Conservation (phyloP, 345 rosid species). For the Eucalyptus regnans region DNA sequence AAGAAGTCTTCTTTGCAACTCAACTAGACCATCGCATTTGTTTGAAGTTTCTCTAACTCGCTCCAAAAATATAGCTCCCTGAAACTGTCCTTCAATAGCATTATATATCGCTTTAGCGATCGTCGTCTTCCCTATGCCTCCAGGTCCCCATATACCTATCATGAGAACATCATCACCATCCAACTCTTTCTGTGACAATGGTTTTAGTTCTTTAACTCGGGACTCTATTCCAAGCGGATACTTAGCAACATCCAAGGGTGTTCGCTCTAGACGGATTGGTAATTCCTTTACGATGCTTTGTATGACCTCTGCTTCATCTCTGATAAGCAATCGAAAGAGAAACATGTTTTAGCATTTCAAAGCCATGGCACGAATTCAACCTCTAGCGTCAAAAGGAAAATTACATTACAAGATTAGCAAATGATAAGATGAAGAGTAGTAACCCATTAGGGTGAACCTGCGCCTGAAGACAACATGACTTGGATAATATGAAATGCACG, state of each 20-base stretch:
- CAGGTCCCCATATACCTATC: neutral
- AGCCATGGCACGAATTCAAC: too few species aligned
- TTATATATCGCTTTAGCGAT: neutral
- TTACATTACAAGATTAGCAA: too few species aligned
- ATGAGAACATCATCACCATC: neutral
- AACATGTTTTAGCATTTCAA: too few species aligned
- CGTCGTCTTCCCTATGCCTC: neutral
- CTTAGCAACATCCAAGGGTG: neutral
- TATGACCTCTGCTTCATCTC: too few species aligned
- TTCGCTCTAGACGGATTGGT: neutral
- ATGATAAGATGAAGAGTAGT: too few species aligned
- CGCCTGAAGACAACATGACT: too few species aligned
- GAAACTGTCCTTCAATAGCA: neutral
- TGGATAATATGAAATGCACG: too few species aligned
- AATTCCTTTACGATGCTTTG: neutral
- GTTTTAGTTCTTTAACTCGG: neutral
- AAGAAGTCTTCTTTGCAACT: too few species aligned
- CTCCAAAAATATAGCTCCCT: neutral
- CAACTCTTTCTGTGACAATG: rapidly evolving
- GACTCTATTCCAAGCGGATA: neutral
- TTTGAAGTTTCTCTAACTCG: neutral
- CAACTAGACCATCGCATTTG: neutral
- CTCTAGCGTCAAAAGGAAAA: too few species aligned
- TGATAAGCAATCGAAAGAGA: too few species aligned
- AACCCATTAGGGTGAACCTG: too few species aligned